Conservation (phyloP, 371 early-diverging fungal species). For the Mucor lusitanicus region DNA sequence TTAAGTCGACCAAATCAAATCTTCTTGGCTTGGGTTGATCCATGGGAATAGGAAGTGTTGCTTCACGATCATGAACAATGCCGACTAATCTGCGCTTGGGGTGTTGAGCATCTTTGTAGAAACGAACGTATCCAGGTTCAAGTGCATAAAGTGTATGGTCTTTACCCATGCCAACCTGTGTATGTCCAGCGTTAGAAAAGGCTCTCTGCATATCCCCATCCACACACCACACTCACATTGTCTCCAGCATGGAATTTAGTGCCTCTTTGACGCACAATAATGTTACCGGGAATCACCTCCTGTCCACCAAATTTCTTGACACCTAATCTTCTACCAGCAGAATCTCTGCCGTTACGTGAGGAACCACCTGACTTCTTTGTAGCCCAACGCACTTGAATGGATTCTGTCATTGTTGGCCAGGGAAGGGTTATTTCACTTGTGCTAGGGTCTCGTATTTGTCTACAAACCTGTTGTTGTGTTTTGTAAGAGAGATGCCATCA, state of each 20-base stretch:
- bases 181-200: not conserved
- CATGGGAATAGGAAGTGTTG: slow-evolving; percentile 65
- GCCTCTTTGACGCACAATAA: slow-evolving; percentile 93
- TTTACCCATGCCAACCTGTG: slow-evolving; percentile 83
- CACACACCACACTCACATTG: slow-evolving; percentile 64
- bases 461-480: slow-evolving; percentile 18
- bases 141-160: slow-evolving; percentile 92
- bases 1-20: slow-evolving; percentile 72
- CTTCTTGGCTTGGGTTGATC: slow-evolving; percentile 72
- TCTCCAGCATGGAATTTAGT: slow-evolving; percentile 89
- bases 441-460: not conserved
- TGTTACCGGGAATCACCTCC: slow-evolving; percentile 85
- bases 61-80: slow-evolving; percentile 68
- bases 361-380: slow-evolving; percentile 93
- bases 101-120: slow-evolving; percentile 75
- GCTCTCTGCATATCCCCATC: not conserved
- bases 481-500: slow-evolving; percentile 15
- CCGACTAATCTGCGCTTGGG: slow-evolving; percentile 79
- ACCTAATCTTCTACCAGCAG: slow-evolving; percentile 92
- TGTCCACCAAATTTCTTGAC: slow-evolving; percentile 89
- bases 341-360: slow-evolving; percentile 91
- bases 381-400: slow-evolving; percentile 82
- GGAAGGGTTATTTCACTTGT: not conserved
- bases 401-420: slow-evolving; percentile 4
- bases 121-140: slow-evolving; percentile 83